Evolutionary conservation across 805 yeast species (phyloP), one percentile per base, ranked within the genome.

Genomic region (Ogataea nonfermentans): DNA sequence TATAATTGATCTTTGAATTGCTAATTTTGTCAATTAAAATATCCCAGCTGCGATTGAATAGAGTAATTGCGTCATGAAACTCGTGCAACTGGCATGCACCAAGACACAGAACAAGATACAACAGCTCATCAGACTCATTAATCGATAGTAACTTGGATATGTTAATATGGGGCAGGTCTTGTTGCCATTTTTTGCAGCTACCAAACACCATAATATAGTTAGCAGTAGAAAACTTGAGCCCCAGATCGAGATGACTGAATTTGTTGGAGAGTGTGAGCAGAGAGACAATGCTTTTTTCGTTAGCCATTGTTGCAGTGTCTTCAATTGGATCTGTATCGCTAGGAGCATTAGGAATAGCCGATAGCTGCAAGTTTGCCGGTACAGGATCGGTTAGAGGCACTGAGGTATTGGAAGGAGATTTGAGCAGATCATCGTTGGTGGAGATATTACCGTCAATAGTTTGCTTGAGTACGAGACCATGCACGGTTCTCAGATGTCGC

Each of bases 401-500:
- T 28, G 23, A 13, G 17, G 41, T 16, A 17, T 26, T 24, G 13
- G 41, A 31, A 9, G 50, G 47, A 6, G 55, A 40, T 34, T 47
- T 46, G 32, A 42, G 32, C 19, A 42, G 35, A 14, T 45, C 51
- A 11, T 47, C 53, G 29, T 45, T 51, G 20, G 52, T 52, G 6
- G 55, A 52, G 6, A 51, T 52, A 44, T 52, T 53, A n/a, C 52
- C 52, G 24, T 54, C 59, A 19, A 50, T 52, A 41, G 45, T 50
- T 11, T 54, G 44, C 37, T 58, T 60, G 43, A 55, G 43, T 32
- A 60, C 52, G 35, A 64, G 49, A 16, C 62, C 71, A 59, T 85
- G 95, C 10, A 85, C 93, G 0, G 95, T 86, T 31, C 91, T 65
- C 43, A 82, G 74, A 59, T 85, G 95, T 26, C 95, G 66, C 52